Base-by-base conservation (phyloP, 257 asterid genomes). In the Apocynum venetum region DNA sequence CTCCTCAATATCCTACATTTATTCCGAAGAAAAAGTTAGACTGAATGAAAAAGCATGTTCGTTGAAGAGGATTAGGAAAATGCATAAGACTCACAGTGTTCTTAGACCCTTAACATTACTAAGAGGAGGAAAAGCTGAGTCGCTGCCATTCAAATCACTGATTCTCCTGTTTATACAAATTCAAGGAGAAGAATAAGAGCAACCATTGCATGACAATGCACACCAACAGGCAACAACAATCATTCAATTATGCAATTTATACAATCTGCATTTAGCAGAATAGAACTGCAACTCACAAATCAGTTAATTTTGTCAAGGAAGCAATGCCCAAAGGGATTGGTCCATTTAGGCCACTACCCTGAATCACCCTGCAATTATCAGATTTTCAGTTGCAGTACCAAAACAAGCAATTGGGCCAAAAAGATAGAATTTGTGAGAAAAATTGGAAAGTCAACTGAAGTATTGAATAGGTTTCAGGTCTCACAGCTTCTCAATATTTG, bases 321-420 rank as follows among this genome's bases (percentile, higher is more conserved):
- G 86, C 86, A 83, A 92, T 84, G 60, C 86, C 85, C 41, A 83
- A 40, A 76, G 96, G 97, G 78, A 92, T 86, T 8, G 96, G 96
- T 20, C 94, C 97, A 2, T 76, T 41, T 75, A 92, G 79, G 81
- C 97, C 96, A 77, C 96, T 90, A 31, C 77, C 97, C 84, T 89
- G 97, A 73, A 90, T 88, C 46, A 17, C 73, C 43, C 97, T 90
- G 89, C 15, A 72, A 82, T 66, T 67, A 68, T 44, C 70, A 46
- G 67, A 59, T 48, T 48, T 43, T 40, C 76, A 77, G 66, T 71
- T 75, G 46, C 20, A 78, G 71, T 25, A 72, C 57, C 11, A 31
- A 17, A 13, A 9, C 51, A 44, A 43, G 20, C 41, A 47, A 35
- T n/a, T 47, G 20, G 20, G 69, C 44, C 61, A 51, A 40, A 68